These are phyloP conservation scores for Scedosporium minutisporum DNA, from an alignment of 2,329 filamentous ascomycete species.

Conservation along the genomic window DNA sequence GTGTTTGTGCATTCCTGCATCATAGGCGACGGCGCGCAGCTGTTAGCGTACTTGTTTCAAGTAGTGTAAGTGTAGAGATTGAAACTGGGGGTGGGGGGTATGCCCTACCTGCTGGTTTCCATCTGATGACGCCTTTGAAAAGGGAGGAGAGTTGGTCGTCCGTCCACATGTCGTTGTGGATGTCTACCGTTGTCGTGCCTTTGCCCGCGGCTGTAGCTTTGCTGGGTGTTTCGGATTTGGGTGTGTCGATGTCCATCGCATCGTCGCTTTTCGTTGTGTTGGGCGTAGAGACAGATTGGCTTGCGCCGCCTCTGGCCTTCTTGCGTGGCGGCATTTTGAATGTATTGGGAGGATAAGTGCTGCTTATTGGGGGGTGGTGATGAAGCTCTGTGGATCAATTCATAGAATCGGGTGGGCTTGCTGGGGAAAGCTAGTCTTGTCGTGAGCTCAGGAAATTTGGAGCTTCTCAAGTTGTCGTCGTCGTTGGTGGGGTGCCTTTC, in stretches of 20 bases:
- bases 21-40: background rate
- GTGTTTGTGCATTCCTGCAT: conserved; percentile 77
- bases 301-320: conserved; percentile 45
- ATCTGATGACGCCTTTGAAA: conserved; percentile 84
- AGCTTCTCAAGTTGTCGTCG: too few species aligned
- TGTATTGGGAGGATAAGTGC: background rate
- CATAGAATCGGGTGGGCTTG: background rate
- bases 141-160: conserved; percentile 90
- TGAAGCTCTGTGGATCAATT: background rate
- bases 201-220: background rate
- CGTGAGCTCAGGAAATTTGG: too few species aligned
- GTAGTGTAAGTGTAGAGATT: background rate
- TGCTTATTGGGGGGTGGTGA: background rate
- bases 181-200: background rate
- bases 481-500: background rate
- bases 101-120: conserved; percentile 79
- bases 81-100: conserved; percentile 8
- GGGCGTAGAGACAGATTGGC: conserved; percentile 46
- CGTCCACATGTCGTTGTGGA: conserved; percentile 51
- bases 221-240: conserved; percentile 16
- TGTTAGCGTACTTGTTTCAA: background rate
- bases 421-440: background rate
- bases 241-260: conserved; percentile 50
- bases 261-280: conserved; percentile 46
- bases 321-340: conserved; percentile 59